A percentile compares a stretch with the other conserved stretches of the same genome.
phyloP scores from a whole-genome alignment of 2,329 filamentous ascomycete species.

The Colletotrichum sp. region DNA sequence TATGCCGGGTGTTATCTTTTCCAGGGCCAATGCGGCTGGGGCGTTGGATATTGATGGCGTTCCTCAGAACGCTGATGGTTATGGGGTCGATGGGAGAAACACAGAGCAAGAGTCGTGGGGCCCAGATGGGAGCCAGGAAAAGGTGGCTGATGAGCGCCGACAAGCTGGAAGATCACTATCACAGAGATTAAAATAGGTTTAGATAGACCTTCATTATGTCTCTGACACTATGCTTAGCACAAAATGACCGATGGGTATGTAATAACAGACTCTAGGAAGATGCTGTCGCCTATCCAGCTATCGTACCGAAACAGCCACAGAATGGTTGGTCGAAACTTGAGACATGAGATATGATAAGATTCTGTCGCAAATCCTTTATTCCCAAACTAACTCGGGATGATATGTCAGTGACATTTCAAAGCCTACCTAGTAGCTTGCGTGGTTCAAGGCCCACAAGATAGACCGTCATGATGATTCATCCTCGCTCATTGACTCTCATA shows the following conservation, averaged over 20 bases:
- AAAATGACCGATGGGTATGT: too few species aligned
- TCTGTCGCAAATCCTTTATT: too few species aligned
- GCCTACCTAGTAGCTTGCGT: too few species aligned
- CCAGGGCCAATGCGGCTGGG: conserved; percentile 2
- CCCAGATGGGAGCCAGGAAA: neutral
- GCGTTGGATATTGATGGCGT: neutral
- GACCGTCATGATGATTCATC: neutral
- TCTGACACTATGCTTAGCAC: too few species aligned
- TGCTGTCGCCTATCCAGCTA: too few species aligned
- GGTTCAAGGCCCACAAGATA: too few species aligned
- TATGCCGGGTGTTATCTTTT: conserved; percentile 3
- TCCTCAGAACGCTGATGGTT: neutral
- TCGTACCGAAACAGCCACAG: too few species aligned
- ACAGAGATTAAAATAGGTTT: neutral
- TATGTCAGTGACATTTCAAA: too few species aligned
- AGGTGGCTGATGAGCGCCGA: neutral
- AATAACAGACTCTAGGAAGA: too few species aligned
- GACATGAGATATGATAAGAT: too few species aligned
- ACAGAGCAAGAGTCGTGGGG: neutral
- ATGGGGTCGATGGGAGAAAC: neutral
- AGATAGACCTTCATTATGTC: neutral
- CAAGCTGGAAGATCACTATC: neutral
- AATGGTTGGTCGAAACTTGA: accelerated
- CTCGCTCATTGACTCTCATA: neutral
- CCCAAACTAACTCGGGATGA: too few species aligned